Evolutionary conservation across 257 asterid species (phyloP).

Genomic region (Thymus quinquecostatus): DNA sequence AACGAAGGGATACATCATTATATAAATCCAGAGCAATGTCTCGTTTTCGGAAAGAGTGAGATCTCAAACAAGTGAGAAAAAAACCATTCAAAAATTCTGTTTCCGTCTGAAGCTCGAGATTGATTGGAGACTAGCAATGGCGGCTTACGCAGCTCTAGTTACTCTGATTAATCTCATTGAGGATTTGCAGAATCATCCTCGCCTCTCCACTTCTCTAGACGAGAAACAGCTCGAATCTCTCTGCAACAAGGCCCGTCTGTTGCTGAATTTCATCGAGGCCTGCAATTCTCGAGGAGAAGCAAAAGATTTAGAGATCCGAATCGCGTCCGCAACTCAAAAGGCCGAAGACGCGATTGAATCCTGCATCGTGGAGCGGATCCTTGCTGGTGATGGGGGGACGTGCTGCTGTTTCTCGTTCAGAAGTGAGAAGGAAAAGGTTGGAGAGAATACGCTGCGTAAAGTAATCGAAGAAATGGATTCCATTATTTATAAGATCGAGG

Average conservation of each 20-base stretch:
- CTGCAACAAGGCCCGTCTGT: not conserved
- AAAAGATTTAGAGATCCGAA: not conserved
- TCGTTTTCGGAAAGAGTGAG: too few relatives aligned
- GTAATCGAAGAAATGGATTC: not conserved
- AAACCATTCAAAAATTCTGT: too few relatives aligned
- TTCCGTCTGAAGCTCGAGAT: not conserved
- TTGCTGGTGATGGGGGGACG: not conserved
- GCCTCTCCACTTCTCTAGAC: not conserved
- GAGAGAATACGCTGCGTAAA: too few relatives aligned
- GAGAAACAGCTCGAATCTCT: constrained; percentile 4
- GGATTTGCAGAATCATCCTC: constrained; percentile 10
- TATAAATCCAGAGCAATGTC: too few relatives aligned
- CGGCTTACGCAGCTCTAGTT: constrained; percentile 22
- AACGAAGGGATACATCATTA: too few relatives aligned
- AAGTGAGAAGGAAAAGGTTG: too few relatives aligned
- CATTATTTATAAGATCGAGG: not conserved
- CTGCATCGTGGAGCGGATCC: not conserved
- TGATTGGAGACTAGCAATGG: not conserved
- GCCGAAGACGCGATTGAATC: constrained; percentile 33
- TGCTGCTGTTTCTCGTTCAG: not conserved
- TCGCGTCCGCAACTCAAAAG: constrained; percentile 24
- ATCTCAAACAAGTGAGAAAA: too few relatives aligned
- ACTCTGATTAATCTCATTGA: constrained; percentile 17
- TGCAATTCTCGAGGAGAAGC: not conserved
- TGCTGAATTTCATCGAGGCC: constrained; percentile 10